Evolutionary conservation across 1,284 basidiomycete species (phyloP).

Genomic region (Tylopilus orsonianus): DNA sequence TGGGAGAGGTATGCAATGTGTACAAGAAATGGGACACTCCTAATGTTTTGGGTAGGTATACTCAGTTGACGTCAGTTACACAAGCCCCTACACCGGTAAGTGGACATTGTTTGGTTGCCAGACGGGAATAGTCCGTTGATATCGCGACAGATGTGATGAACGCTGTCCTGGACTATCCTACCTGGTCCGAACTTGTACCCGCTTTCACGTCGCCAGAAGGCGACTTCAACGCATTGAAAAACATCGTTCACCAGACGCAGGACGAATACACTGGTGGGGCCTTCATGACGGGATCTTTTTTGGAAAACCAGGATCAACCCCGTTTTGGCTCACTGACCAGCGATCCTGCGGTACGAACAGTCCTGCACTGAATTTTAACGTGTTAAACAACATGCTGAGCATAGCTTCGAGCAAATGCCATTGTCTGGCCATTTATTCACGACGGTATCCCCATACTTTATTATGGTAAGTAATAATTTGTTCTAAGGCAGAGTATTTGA

Average conservation of each 20-base stretch:
- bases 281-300: constrained; percentile 66
- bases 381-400: constrained; percentile 9
- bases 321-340: constrained; percentile 56
- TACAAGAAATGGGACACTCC: background rate
- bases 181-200: constrained; percentile 58
- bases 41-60: constrained; percentile 34
- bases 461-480: constrained; percentile 46
- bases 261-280: constrained; percentile 46
- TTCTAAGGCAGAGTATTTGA: too few species aligned
- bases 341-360: constrained; percentile 43
- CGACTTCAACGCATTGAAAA: constrained; percentile 57
- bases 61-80: constrained; percentile 41
- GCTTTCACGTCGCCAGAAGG: constrained; percentile 53
- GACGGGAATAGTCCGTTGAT: background rate
- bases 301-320: constrained; percentile 80
- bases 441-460: constrained; percentile 70
- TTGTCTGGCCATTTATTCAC: constrained; percentile 49
- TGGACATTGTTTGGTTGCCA: constrained; percentile 11
- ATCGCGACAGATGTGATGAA: constrained; percentile 39
- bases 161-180: constrained; percentile 65
- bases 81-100: constrained; percentile 40
- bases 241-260: constrained; percentile 45
- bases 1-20: constrained; percentile 61
- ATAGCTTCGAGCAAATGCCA: constrained; percentile 48
- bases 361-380: constrained; percentile 28